Base-by-base conservation (phyloP, 305 asterid species). In the Coffea humblotiana region DNA sequence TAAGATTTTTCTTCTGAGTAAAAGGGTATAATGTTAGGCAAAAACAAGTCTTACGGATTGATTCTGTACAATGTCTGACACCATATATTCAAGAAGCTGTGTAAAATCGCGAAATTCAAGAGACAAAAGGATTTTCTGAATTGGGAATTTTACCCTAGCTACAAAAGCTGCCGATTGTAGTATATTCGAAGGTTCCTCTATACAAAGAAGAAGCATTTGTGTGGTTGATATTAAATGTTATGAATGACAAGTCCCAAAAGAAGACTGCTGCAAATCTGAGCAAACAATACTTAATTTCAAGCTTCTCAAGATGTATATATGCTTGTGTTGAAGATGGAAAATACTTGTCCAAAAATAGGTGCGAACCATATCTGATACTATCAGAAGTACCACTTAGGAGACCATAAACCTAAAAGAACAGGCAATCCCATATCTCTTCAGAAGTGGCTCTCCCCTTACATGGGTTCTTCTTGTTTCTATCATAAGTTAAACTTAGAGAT, bases 401-500 rank as follows among this genome's bases (percentile, higher is more conserved):
- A 77, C 35, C 52, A 29, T 75, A 14, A 23, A 23, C 51, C 48
- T 49, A 77, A 80, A 80, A 52, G 76, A 80, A 49, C 49, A 74
- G 47, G 83, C 75, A 81, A 11, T 27, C 40, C 79, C 7, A 45
- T 27, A 40, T 70, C 77, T 47, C 58, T 19, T 47, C 58, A 76
- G 25, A 64, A 84, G 61, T 45, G 64, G 72, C 18, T 54, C 45
- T 61, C 56, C 70, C 79, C 77, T 66, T 43, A 40, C 47, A 45
- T 81, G 48, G 47, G 37, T 67, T 27, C 48, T 76, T 76, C 49
- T 60, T 65, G 75, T 77, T 73, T 71, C 74, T 78, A 76, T 78
- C 54, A 73, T 82, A 54, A 43, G 40, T 51, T 37, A 74, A 74
- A 75, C 68, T 81, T 43, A 78, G 18, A 68, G 83, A 82, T 67